A percentile compares a stretch with the other conserved stretches of the same genome.
Evolutionary conservation across 768 basidiomycete species (phyloP).

Genomic region (Collybia sordida): DNA sequence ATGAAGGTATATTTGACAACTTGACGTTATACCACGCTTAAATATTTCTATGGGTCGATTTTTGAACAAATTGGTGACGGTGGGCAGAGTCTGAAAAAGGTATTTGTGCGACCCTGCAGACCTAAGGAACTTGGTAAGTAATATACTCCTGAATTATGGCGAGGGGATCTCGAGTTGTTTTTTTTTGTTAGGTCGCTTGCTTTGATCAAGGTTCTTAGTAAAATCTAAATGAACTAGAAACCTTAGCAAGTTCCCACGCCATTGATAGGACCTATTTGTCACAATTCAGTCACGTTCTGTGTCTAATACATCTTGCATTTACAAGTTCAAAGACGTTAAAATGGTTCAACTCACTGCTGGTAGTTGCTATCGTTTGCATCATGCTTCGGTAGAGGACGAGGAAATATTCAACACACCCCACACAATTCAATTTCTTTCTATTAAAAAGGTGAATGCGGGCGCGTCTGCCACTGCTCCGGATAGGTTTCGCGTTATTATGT

Average conservation of each 20-base stretch:
- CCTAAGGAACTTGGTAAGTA: no score
- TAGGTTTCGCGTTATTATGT: conserved; percentile 80
- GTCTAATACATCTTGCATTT: neutral
- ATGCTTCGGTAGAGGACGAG: conserved; percentile 41
- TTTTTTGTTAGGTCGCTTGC: neutral
- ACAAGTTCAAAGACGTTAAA: neutral
- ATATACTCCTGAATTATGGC: no score
- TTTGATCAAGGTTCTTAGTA: neutral
- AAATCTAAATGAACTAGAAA: neutral
- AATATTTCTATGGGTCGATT: neutral
- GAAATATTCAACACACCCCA: conserved; percentile 43
- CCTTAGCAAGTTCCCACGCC: conserved; percentile 12
- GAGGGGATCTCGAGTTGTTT: no score
- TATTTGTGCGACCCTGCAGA: no score
- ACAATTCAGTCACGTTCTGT: conserved; percentile 7
- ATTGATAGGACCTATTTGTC: conserved; percentile 19
- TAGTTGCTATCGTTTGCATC: conserved; percentile 49
- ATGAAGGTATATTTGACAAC: conserved; percentile 1
- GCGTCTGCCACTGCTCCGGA: conserved; percentile 35
- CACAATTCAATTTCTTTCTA: conserved; percentile 77
- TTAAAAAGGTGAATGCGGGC: conserved; percentile 68
- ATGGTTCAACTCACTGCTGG: conserved; percentile 56
- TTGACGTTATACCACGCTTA: neutral
- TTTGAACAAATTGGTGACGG: no score
- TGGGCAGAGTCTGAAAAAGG: no score